Evolutionary conservation across 2,329 filamentous ascomycete species (phyloP), one percentile per base, ranked within the genome.

Genomic region (Nigrospora osmanthi): DNA sequence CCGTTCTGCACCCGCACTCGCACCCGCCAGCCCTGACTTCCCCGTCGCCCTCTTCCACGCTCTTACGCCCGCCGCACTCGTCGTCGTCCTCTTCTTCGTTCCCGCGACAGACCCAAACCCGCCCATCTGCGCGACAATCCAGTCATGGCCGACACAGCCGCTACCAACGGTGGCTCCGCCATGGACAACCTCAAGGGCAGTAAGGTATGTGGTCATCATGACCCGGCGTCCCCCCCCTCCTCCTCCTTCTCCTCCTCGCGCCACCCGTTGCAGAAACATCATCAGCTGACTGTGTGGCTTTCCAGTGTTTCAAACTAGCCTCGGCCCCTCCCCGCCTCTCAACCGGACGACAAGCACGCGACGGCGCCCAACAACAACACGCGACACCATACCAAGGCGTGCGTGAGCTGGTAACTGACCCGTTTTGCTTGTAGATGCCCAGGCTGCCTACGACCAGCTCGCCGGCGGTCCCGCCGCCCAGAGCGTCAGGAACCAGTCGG

Each of bases 401-500:
- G 23, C 9, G 23, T 28, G 23, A 28, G 23, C 6, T 7, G 23
- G 10, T 33, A 16, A 28, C 35, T 39, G 42, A 44, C 35, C 35
- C 16, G 13, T 11, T 33, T 31, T 38, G n/a, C 1, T 59, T 40
- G 16, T 51, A 76, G 73, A 75, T 61, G 71, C 71, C 46, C 60
- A 70, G 47, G 66, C 70, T 63, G 71, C 72, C 46, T 73, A 70
- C 57, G 61, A 70, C 49, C 64, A 68, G 44, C 60, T 77, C 42
- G 56, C 73, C 48, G 71, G 68, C 55, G 73, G 73, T 75, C 77
- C 78, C 34, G 70, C 81, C 53, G 78, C 75, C 50, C 71, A 78
- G 58, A 80, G 75, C 56, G 70, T 78, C 58, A 76, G 73, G 64
- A 69, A 77, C 51, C 69, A 81, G 60, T 61, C 66, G 45, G 67